Evolutionary conservation across 768 basidiomycete genomes (phyloP), one percentile per base, ranked within the genome.

Genomic region (Boletales sp.): DNA sequence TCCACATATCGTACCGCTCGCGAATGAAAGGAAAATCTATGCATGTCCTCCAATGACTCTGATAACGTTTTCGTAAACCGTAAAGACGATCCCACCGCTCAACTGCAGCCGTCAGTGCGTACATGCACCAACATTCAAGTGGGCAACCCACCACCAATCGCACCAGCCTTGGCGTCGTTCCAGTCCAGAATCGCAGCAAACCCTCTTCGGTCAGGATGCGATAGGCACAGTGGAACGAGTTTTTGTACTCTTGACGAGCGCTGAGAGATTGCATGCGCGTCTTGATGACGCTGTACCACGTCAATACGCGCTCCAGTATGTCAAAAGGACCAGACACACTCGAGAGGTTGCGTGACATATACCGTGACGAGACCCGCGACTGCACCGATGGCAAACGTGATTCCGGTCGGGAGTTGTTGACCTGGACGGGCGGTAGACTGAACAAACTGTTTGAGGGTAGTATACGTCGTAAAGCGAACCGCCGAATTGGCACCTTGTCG

Each of bases 401-500:
- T 84, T 14, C 87, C 81, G 43, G 76, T 84, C 0, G 97, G 95
- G 5, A 98, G 74, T 2, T 81, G 78, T 60, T 93, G 88, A 4
- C 94, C 94, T 0, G 93, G 84, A 31, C 87, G 79, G 2, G 86
- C 78, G 15, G 82, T 85, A 19, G 92, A 87, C 63, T 92, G 92
- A 1, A 93, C 91, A 56, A 93, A 82, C 61, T 97, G 93, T 70
- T 97, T 97, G 51, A 98, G 74, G 0, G 91, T 95, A 3, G 89
- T 82, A 69, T 97, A 98, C 0, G 92, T 93, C 42, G 94, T 94
- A 73, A 97, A 98, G 30, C 95, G 80, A 29, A 98, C 83, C 10
- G 97, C 94, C 5, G 94, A 97, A 66, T 98, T 99, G 37, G 94
- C 95, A 35, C 93, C 94, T 82, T 98, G 95, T 27, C 94, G 86